A percentile compares a stretch with the other conserved stretches of the same genome.
Evolutionary conservation across 2,329 filamentous ascomycete genomes (phyloP).

Genomic region (Huntiella omanensis): DNA sequence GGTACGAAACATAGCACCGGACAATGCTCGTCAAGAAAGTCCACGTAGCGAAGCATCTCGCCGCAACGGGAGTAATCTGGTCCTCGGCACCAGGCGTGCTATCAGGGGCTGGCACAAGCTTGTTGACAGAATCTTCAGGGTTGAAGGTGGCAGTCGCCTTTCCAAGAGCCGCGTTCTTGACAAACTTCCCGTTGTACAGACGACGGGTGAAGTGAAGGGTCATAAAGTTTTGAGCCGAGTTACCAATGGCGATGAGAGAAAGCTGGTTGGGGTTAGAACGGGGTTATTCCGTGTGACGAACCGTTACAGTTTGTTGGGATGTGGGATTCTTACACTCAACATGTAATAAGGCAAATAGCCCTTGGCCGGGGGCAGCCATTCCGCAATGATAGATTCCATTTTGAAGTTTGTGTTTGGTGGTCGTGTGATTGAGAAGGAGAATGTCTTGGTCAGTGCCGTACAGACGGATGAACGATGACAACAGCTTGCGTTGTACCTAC

Average conservation of each 20-base stretch:
- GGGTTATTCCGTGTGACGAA: neutral
- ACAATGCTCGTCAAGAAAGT: constrained; percentile 62
- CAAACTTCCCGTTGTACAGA: constrained; percentile 56
- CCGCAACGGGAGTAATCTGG: constrained; percentile 55
- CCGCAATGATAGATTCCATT: constrained; percentile 25
- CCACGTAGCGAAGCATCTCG: constrained; percentile 74
- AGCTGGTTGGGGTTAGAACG: constrained; percentile 34
- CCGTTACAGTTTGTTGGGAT: neutral
- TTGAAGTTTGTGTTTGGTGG: neutral
- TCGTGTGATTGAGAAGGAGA: neutral
- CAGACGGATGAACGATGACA: too few relatives aligned
- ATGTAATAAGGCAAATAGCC: constrained; percentile 42
- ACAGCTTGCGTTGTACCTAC: too few relatives aligned
- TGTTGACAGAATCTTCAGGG: constrained; percentile 33
- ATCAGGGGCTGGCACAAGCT: constrained; percentile 29
- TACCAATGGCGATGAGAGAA: constrained; percentile 63
- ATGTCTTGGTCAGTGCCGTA: too few relatives aligned
- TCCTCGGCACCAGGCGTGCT: constrained; percentile 28
- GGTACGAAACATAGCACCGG: constrained; percentile 67
- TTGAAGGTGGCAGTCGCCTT: constrained; percentile 24
- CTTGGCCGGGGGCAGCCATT: constrained; percentile 27
- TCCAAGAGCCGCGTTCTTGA: constrained; percentile 29
- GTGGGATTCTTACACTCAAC: constrained; percentile 26
- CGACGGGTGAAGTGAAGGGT: constrained; percentile 70
- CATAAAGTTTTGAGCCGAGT: constrained; percentile 66